These are phyloP conservation scores for Populus nigra DNA, from an alignment of 345 rosid genomes.

Conservation along the genomic window DNA sequence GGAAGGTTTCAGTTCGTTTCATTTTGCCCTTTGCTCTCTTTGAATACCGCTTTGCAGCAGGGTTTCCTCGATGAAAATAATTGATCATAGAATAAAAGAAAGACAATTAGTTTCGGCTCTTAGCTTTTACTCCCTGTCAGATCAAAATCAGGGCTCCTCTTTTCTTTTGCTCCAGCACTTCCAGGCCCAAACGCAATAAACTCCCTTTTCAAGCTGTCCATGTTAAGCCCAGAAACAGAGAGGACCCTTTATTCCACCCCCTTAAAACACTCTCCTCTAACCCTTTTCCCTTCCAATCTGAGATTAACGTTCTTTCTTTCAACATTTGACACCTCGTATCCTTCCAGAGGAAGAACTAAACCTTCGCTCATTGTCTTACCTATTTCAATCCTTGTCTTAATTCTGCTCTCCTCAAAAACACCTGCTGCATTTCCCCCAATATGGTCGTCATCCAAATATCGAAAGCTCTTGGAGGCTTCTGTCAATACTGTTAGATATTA, in stretches of 20 bases:
- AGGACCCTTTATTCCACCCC: not conserved
- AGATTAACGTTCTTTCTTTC: not conserved
- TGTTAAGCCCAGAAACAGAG: not conserved
- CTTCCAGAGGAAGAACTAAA: conserved; percentile 10
- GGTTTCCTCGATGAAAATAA: too few relatives aligned
- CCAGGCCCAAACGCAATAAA: not conserved
- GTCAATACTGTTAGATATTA: too few relatives aligned
- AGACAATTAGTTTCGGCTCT: not conserved
- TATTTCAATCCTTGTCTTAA: conserved; percentile 16
- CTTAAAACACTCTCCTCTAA: not conserved
- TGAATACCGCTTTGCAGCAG: too few relatives aligned
- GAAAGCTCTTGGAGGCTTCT: conserved; percentile 40
- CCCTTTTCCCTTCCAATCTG: not conserved
- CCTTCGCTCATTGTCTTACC: conserved; percentile 20
- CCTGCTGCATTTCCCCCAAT: conserved; percentile 11
- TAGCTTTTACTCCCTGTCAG: not conserved
- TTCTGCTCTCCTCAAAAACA: conserved; percentile 8
- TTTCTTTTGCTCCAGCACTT: not conserved
- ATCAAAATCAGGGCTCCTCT: not conserved
- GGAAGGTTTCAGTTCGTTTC: too few relatives aligned
- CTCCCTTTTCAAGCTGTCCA: not conserved
- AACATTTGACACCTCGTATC: conserved; percentile 14
- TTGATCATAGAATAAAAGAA: too few relatives aligned
- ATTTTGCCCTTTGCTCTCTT: too few relatives aligned
- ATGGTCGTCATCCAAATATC: conserved; percentile 50